Conservation (phyloP, 257 asterid genomes). For the Solanum piurae region DNA sequence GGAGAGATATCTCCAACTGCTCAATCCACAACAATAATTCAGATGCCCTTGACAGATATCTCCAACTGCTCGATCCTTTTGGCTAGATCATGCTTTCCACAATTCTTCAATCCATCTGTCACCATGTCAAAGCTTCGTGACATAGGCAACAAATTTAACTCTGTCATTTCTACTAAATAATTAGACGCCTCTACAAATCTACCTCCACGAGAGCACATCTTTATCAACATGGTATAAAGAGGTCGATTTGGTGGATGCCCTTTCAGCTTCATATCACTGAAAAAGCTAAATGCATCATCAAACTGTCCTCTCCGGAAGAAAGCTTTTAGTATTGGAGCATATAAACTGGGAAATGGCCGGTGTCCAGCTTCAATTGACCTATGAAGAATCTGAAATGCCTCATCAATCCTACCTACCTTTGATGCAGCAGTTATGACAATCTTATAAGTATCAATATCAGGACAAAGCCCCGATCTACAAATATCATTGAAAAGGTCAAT, state of each 20-base stretch:
- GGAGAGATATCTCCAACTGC: not conserved
- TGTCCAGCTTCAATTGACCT: constrained; percentile 77
- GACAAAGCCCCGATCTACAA: constrained; percentile 58
- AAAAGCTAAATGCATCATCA: constrained; percentile 89
- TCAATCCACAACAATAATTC: constrained; percentile 1
- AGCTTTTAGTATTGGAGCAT: constrained; percentile 82
- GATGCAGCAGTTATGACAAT: constrained; percentile 54
- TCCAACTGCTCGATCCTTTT: constrained; percentile 73
- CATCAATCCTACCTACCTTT: constrained; percentile 68
- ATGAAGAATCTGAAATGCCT: constrained; percentile 63
- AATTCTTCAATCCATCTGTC: constrained; percentile 75
- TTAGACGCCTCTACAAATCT: constrained; percentile 90
- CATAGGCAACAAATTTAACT: constrained; percentile 53
- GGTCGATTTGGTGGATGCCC: constrained; percentile 97
- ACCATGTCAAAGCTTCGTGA: constrained; percentile 84
- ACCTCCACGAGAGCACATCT: constrained; percentile 83
- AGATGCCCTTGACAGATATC: constrained; percentile 58
- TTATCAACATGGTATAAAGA: constrained; percentile 77
- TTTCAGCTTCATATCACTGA: constrained; percentile 82
- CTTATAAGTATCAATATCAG: constrained; percentile 61
- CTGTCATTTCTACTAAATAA: constrained; percentile 91
- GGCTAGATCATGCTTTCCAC: constrained; percentile 92
- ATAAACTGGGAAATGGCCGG: constrained; percentile 86
- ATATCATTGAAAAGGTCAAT: constrained; percentile 60
- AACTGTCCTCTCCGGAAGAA: constrained; percentile 63